A percentile compares a stretch with the other conserved stretches of the same genome.
Evolutionary conservation across 768 basidiomycete genomes (phyloP).

Genomic region (Pleurotus sapidus): DNA sequence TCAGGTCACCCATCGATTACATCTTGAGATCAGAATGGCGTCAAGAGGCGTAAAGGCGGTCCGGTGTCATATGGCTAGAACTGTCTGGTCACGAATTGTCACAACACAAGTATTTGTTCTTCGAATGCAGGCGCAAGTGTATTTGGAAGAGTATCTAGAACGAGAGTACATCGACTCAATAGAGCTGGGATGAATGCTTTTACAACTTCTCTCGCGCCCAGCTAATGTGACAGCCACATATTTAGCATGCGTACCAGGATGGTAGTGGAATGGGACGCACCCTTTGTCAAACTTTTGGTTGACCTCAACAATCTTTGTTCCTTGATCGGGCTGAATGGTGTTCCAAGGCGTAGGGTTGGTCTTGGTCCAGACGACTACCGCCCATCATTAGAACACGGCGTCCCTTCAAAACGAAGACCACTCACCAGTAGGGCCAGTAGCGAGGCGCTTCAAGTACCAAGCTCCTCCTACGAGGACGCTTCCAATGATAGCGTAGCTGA

Average conservation of each 20-base stretch:
- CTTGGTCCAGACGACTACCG: slow-evolving; percentile 53
- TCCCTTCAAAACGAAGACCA: slow-evolving; percentile 1
- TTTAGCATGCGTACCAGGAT: background rate
- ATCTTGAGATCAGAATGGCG: background rate
- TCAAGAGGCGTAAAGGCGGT: background rate
- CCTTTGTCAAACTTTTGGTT: slow-evolving; percentile 76
- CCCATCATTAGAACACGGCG: too few relatives aligned
- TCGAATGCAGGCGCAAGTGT: too few relatives aligned
- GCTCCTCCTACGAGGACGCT: slow-evolving; percentile 53
- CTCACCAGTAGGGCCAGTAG: slow-evolving; percentile 54
- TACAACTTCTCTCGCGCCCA: slow-evolving; percentile 78
- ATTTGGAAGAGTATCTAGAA: too few relatives aligned
- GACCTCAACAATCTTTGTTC: slow-evolving; percentile 66
- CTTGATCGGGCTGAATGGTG: slow-evolving; percentile 70
- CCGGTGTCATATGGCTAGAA: background rate
- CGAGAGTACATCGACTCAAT: too few relatives aligned
- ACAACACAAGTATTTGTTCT: background rate
- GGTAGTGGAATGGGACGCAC: slow-evolving; percentile 35
- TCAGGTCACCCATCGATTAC: background rate
- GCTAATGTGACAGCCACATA: slow-evolving; percentile 31
- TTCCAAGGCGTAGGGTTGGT: slow-evolving; percentile 91
- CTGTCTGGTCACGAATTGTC: background rate
- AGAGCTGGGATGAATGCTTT: slow-evolving; percentile 10
- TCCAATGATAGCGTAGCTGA: slow-evolving; percentile 50
- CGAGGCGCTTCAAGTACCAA: slow-evolving; percentile 69